Percentiles rank a stretch among this genome's conserved stretches.
These are phyloP conservation scores for Halophytophthora polymorphica DNA, from an alignment of 352 stramenopile species.

Conservation along the genomic window DNA sequence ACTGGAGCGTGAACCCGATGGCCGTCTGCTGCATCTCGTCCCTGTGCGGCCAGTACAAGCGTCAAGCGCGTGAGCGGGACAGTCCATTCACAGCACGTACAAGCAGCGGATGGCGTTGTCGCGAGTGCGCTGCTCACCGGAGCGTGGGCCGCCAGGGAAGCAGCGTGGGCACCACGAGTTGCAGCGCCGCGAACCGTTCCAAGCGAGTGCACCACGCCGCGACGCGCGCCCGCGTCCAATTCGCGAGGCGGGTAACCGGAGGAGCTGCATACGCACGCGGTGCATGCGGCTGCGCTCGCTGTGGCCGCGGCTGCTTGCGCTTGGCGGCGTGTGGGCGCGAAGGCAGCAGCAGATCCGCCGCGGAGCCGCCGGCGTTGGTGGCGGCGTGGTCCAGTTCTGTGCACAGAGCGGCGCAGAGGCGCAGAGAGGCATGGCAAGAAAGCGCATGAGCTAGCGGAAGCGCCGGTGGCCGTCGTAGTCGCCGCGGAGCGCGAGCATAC, in stretches of 20 bases:
- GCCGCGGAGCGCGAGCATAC: slow-evolving; percentile 12
- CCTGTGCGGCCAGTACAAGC: slow-evolving; percentile 5
- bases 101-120: not conserved
- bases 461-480: not conserved
- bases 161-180: slow-evolving; percentile 7
- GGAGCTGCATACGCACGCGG: not conserved
- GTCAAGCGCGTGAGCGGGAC: too few relatives aligned
- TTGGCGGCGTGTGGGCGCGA: not conserved
- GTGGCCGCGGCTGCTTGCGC: slow-evolving; percentile 9
- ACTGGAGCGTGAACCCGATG: not conserved
- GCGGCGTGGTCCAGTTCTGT: slow-evolving; percentile 15
- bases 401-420: slow-evolving; percentile 3
- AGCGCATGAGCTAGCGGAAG: too few relatives aligned
- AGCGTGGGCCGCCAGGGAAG: slow-evolving; percentile 23
- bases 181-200: slow-evolving; percentile 3
- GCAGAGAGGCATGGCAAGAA: not conserved
- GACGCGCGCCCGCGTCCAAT: slow-evolving; percentile 1
- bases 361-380: slow-evolving; percentile 5
- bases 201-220: not conserved
- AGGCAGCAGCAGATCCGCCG: slow-evolving; percentile 12
- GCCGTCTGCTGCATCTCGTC: slow-evolving; percentile 22
- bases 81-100: not conserved
- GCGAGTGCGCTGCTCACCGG: slow-evolving; percentile 7
- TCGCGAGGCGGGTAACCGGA: not conserved
- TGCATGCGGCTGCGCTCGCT: not conserved